Evolutionary conservation across 305 asterid species (phyloP), one percentile per base, ranked within the genome.

Genomic region (Fraxinus latifolia): DNA sequence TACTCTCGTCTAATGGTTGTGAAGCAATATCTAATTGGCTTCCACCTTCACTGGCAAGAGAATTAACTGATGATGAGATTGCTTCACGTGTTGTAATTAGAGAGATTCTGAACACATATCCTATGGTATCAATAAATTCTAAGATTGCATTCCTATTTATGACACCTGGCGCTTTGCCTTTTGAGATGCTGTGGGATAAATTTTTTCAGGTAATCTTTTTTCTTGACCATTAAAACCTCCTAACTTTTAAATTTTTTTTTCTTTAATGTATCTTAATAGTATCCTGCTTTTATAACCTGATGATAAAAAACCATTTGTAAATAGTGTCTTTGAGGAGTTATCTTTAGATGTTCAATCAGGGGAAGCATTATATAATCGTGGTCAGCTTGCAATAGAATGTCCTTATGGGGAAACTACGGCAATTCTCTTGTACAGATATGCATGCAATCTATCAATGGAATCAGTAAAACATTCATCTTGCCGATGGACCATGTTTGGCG

Each of bases 101-200:
- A 76, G 92, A 89, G 77, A 82, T 89, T 84, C 85, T 89, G 39
- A 85, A 77, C 75, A 79, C 84, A 25, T 89, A 89, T 19, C 82
- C 79, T 29, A 65, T 80, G n/a, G 68, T 82, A 86, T 25, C 90
- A 3, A 77, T 82, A 71, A 84, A 47, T 55, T 89, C 90, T 23
- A 87, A 89, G 74, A 81, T 89, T 81, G 92, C 92, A n/a, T 89
- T 89, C 83, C 78, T 89, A 75, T 89, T 89, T 83, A 75, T 89
- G 81, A 89, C 85, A 31, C 89, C 90, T 77, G 89, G 92, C 50
- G 80, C 92, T 33, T 87, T 89, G 79, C 92, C 92, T 58, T 89
- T 89, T 79, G 92, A 89, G 86, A 84, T 78, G 83, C 87, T 89
- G 47, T 89, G 92, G 92, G 92, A 89, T 58, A 84, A 84, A 83